A percentile compares a stretch with the other conserved stretches of the same genome.
phyloP scores from a whole-genome alignment of 2,329 filamentous ascomycete genomes.

The Colletotrichum zoysiae region DNA sequence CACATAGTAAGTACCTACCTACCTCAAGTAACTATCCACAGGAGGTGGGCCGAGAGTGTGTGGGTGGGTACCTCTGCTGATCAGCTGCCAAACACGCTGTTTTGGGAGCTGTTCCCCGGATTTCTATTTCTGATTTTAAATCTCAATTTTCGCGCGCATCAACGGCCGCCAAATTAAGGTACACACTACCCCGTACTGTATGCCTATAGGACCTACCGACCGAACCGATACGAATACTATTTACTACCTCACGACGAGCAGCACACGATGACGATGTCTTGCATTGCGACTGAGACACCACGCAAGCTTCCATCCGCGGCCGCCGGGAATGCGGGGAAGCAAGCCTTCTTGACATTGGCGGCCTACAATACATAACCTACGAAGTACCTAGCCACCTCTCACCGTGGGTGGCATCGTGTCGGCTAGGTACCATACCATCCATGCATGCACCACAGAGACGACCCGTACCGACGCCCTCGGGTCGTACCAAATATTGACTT shows the following conservation, averaged over 20 bases:
- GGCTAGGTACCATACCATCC: background rate
- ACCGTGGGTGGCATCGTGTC: constrained; percentile 14
- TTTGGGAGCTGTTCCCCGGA: constrained; percentile 34
- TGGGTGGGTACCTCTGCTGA: constrained; percentile 25
- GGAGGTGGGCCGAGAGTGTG: too few species aligned
- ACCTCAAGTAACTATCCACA: too few species aligned
- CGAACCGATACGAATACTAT: background rate
- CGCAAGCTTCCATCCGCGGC: background rate
- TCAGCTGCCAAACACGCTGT: constrained; percentile 24
- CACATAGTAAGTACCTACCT: too few species aligned
- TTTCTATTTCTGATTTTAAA: background rate
- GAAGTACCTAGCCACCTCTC: background rate
- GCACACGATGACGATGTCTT: background rate
- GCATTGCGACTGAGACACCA: background rate
- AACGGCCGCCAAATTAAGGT: background rate
- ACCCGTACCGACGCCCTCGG: background rate
- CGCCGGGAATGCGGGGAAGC: constrained; percentile 29
- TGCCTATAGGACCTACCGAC: background rate
- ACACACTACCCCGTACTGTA: background rate
- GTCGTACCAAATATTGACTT: constrained; percentile 14
- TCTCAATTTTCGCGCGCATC: background rate
- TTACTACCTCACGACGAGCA: constrained; percentile 5
- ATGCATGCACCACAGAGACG: background rate
- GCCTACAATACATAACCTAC: too few species aligned
- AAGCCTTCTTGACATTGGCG: constrained; percentile 19